Evolutionary conservation across 768 basidiomycete genomes (phyloP), one percentile per base, ranked within the genome.

Genomic region (Hericium alpestre): DNA sequence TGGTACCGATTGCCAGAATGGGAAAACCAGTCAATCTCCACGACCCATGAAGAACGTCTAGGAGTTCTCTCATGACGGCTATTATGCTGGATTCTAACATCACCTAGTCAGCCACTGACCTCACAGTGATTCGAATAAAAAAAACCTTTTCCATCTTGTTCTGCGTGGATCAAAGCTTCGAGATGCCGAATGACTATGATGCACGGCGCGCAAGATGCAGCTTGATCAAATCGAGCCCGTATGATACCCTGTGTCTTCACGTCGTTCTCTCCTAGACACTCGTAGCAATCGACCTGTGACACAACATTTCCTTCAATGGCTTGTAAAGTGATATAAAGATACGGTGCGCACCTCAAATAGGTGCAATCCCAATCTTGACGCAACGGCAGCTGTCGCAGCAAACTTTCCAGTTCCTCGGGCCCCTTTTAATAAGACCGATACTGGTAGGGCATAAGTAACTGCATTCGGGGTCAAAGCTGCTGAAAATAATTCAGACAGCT

Each of bases 381-480:
- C 79, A 12, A 85, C 79, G 69, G 71, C 73, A 6, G 69, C 67
- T 0, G 83, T 79, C 5, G 79, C 70, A 0, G 85, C 85, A 58
- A 80, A 81, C 72, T 97, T 98, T 2, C 96, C 95, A 1, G 76
- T 74, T 1, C 94, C 93, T 55, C 87, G 74, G 0, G 83, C 74
- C 0, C 95, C 95, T 59, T 86, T 86, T 41, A 97, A 66, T 1
- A 96, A 72, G 8, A 94, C 72, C 0, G 87, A 84, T 9, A 92
- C 70, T 48, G 81, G 79, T 2, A 93, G 72, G 50, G 79, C 74
- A 56, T 84, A 86, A 54, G 80, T 75, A 15, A 80, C 67, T 3
- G 85, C 81, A 38, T 76, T 70, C 3, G 76, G 76, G 1, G 79
- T 73, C 12, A 86, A 71, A 15, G 82, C 75, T 0, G 90, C 84